Evolutionary conservation across 2,329 filamentous ascomycete genomes (phyloP).

Genomic region (Mariannaea sp.): DNA sequence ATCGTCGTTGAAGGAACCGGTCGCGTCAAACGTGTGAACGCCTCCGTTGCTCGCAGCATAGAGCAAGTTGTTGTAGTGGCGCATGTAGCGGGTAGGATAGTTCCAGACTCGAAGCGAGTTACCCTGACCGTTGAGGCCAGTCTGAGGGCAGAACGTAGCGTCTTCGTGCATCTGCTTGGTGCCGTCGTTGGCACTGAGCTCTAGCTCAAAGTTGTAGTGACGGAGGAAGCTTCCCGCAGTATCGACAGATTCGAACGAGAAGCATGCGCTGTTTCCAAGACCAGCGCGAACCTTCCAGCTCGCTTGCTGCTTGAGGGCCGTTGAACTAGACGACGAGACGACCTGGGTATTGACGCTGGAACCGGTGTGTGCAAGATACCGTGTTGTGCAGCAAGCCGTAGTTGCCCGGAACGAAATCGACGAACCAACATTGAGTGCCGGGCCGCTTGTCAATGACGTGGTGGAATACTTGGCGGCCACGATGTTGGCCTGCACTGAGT

Average conservation of each 20-base stretch:
- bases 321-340: slow-evolving; percentile 55
- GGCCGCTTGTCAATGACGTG: slow-evolving; percentile 53
- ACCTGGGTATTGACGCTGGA: slow-evolving; percentile 59
- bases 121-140: slow-evolving; percentile 56
- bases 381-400: slow-evolving; percentile 57
- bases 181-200: slow-evolving; percentile 56
- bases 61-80: slow-evolving; percentile 50
- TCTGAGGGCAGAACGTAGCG: slow-evolving; percentile 64
- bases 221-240: slow-evolving; percentile 63
- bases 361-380: slow-evolving; percentile 60
- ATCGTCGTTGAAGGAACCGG: slow-evolving; percentile 56
- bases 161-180: slow-evolving; percentile 63
- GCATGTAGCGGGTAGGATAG: slow-evolving; percentile 63
- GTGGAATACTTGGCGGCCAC: slow-evolving; percentile 61
- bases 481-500: slow-evolving; percentile 63
- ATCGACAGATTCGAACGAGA: slow-evolving; percentile 65
- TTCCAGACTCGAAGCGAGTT: slow-evolving; percentile 61
- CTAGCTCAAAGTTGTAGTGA: slow-evolving; percentile 58
- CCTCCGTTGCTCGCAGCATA: slow-evolving; percentile 61
- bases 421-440: slow-evolving; percentile 51
- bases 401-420: slow-evolving; percentile 60
- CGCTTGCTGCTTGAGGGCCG: slow-evolving; percentile 54
- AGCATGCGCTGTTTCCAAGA: slow-evolving; percentile 60
- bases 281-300: slow-evolving; percentile 60
- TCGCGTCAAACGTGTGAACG: slow-evolving; percentile 57